Evolutionary conservation across 192 early-diverging fungal genomes (phyloP).

Genomic region (Spizellomyces sp.): DNA sequence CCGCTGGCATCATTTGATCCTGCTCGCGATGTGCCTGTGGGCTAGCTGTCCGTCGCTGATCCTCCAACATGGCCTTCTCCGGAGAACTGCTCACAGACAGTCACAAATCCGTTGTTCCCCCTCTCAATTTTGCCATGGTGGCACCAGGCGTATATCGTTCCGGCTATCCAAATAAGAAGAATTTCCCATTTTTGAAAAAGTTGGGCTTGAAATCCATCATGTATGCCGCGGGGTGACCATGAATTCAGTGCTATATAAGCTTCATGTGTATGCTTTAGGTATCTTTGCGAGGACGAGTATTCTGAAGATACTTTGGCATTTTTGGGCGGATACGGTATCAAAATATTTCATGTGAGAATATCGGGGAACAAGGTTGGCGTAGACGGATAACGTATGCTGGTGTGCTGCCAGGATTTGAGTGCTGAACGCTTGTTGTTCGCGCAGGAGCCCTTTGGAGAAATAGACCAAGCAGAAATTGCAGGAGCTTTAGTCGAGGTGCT

Average conservation of each 20-base stretch:
- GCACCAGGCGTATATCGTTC: slow-evolving; percentile 91
- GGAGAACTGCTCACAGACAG: too few species aligned
- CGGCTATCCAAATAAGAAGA: slow-evolving; percentile 90
- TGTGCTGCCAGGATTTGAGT: background rate
- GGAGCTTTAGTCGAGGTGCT: slow-evolving; percentile 45
- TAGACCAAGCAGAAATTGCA: slow-evolving; percentile 51
- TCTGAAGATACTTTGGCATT: slow-evolving; percentile 87
- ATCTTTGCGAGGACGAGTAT: slow-evolving; percentile 92
- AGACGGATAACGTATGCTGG: background rate
- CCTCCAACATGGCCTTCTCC: too few species aligned
- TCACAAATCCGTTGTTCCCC: slow-evolving; percentile 65
- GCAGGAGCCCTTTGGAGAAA: slow-evolving; percentile 55
- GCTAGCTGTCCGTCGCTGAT: too few species aligned
- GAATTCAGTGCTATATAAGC: background rate
- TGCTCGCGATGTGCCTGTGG: too few species aligned
- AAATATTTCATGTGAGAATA: slow-evolving; percentile 85
- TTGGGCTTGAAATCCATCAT: slow-evolving; percentile 86
- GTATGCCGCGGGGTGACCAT: slow-evolving; percentile 46
- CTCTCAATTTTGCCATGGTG: slow-evolving; percentile 96
- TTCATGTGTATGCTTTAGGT: slow-evolving; percentile 46
- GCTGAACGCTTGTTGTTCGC: background rate
- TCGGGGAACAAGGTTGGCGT: slow-evolving; percentile 86
- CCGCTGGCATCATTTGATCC: too few species aligned
- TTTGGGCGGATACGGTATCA: slow-evolving; percentile 74
- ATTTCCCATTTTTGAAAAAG: slow-evolving; percentile 87